Conservation (phyloP, 192 early-diverging fungal genomes). For the Phlyctochytrium planicorne region DNA sequence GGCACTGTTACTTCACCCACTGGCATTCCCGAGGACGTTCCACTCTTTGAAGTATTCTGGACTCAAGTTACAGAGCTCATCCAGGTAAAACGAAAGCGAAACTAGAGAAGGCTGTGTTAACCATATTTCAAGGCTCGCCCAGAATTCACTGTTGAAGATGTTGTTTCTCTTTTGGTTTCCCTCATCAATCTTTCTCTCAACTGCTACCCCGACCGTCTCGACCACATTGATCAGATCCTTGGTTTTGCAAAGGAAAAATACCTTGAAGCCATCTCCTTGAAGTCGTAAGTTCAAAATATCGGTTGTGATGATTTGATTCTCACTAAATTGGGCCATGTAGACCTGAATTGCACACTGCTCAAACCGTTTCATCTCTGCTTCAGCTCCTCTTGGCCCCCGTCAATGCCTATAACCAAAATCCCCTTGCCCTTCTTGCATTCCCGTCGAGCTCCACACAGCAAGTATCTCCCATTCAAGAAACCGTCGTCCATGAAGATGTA, state of each 20-base stretch:
- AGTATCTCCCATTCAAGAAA: not conserved
- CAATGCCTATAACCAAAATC: constrained; percentile 61
- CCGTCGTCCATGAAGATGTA: constrained; percentile 34
- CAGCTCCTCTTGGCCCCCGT: constrained; percentile 83
- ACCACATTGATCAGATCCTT: constrained; percentile 88
- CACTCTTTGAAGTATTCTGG: constrained; percentile 98
- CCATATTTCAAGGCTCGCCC: constrained; percentile 65
- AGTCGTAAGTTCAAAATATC: constrained; percentile 10
- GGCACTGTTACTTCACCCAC: constrained; percentile 59
- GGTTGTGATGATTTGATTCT: not conserved
- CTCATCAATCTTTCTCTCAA: constrained; percentile 88
- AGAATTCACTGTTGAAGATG: constrained; percentile 89
- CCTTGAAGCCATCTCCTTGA: constrained; percentile 9
- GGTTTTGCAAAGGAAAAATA: constrained; percentile 83
- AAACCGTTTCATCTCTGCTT: constrained; percentile 73
- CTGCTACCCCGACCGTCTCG: constrained; percentile 84
- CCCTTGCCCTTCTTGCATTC: constrained; percentile 49
- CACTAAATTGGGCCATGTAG: constrained; percentile 28
- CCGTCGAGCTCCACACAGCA: constrained; percentile 42
- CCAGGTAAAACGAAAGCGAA: constrained; percentile 60
- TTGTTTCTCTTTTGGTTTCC: constrained; percentile 85
- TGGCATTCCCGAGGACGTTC: constrained; percentile 83
- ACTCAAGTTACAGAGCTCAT: constrained; percentile 89
- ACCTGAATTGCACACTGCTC: constrained; percentile 69
- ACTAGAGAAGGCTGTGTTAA: not conserved